Evolutionary conservation across 2,329 filamentous ascomycete genomes (phyloP).

Genomic region (Hypocreales sp.): DNA sequence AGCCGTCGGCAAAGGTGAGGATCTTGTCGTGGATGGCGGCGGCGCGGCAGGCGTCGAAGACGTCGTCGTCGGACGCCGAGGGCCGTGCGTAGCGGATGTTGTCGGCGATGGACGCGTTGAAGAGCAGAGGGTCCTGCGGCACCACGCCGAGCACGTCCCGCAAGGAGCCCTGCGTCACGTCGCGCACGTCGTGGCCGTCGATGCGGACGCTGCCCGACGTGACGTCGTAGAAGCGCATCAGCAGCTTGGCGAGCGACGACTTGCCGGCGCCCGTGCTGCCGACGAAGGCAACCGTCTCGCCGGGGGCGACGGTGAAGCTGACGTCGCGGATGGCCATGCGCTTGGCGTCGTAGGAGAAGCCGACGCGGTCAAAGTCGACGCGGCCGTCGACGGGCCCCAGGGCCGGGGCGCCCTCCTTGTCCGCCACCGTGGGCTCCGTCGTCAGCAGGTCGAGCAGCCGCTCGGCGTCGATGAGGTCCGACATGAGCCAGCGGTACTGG

Average conservation of each 20-base stretch:
- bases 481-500: conserved; percentile 11
- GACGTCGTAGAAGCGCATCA: conserved; percentile 46
- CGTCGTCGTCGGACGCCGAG: conserved; percentile 43
- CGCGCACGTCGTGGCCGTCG: conserved; percentile 43
- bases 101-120: conserved; percentile 48
- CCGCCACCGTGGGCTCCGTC: conserved; percentile 37
- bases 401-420: conserved; percentile 26
- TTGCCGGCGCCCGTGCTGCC: conserved; percentile 49
- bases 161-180: conserved; percentile 41
- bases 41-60: conserved; percentile 42
- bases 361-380: conserved; percentile 37
- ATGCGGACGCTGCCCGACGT: conserved; percentile 36
- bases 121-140: conserved; percentile 47
- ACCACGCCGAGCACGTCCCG: conserved; percentile 46
- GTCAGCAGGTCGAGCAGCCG: conserved; percentile 40
- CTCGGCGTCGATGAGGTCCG: conserved; percentile 48
- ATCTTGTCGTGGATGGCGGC: conserved; percentile 53
- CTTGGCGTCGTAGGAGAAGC: conserved; percentile 38
- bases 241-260: conserved; percentile 44
- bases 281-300: conserved; percentile 43
- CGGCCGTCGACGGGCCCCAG: conserved; percentile 29
- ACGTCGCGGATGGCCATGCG: conserved; percentile 33
- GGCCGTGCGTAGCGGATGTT: conserved; percentile 50
- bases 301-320: conserved; percentile 29
- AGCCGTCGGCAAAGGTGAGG: conserved; percentile 36